Evolutionary conservation across 371 early-diverging fungal species (phyloP).

Genomic region (Dinochytrium kinnereticum): DNA sequence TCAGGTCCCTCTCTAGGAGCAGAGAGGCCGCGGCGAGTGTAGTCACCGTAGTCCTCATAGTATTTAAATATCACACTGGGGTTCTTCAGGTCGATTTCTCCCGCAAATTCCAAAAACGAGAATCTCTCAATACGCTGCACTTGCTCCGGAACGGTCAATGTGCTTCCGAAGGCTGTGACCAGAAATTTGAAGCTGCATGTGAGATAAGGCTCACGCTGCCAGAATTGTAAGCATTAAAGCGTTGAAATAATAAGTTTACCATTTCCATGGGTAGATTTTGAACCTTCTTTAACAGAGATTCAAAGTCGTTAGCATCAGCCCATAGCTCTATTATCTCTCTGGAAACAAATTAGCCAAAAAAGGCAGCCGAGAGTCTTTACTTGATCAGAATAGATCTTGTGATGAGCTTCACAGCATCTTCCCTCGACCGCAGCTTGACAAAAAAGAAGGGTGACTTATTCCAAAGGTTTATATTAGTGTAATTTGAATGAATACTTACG

Average conservation of each 20-base stretch:
- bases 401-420: conserved; percentile 75
- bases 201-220: conserved; percentile 61
- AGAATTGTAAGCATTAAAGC: background rate
- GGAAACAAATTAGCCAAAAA: too few relatives aligned
- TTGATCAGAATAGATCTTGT: conserved; percentile 85
- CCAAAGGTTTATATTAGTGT: background rate
- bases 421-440: conserved; percentile 71
- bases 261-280: conserved; percentile 37
- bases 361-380: conserved; percentile 40
- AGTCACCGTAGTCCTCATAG: conserved; percentile 77
- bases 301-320: conserved; percentile 71
- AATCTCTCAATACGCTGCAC: conserved; percentile 79
- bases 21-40: conserved; percentile 36
- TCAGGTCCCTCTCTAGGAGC: conserved; percentile 46
- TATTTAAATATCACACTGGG: conserved; percentile 79
- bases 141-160: conserved; percentile 72
- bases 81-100: conserved; percentile 82
- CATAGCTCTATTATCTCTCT: conserved; percentile 81
- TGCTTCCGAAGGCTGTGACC: conserved; percentile 76
- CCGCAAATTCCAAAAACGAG: conserved; percentile 75
- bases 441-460: conserved; percentile 78
- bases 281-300: conserved; percentile 65
- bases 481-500: background rate
- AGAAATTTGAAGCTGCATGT: conserved; percentile 79
- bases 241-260: conserved; percentile 6